Evolutionary conservation across 139 green algal species (phyloP).

Genomic region (Tetradesmus lagerheimii): DNA sequence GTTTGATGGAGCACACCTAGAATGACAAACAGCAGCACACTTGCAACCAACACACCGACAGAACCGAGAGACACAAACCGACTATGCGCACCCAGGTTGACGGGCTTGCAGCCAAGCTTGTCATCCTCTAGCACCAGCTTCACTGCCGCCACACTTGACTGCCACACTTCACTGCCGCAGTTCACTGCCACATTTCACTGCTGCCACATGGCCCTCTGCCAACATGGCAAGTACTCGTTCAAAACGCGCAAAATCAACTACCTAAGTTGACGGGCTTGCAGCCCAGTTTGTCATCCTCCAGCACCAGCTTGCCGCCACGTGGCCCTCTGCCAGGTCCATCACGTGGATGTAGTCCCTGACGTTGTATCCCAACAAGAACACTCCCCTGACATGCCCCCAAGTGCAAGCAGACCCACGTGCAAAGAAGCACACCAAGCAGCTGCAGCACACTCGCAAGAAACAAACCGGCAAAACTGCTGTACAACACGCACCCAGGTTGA

Average conservation of each 20-base stretch:
- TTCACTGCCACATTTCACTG: too few species aligned
- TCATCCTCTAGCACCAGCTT: conserved; percentile 74
- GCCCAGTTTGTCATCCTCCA: conserved; percentile 69
- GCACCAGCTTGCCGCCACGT: conserved; percentile 88
- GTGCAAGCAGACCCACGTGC: too few species aligned
- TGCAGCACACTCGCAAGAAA: background rate
- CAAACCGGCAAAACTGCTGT: too few species aligned
- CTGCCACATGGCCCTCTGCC: conserved; percentile 88
- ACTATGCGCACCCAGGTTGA: conserved; percentile 92
- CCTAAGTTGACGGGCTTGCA: conserved; percentile 95
- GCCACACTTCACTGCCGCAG: too few species aligned
- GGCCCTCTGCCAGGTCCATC: conserved; percentile 71
- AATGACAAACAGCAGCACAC: conserved; percentile 57
- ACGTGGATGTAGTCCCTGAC: too few species aligned
- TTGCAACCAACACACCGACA: background rate
- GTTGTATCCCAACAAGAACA: too few species aligned
- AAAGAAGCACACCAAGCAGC: too few species aligned
- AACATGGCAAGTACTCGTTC: too few species aligned
- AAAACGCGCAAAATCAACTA: too few species aligned
- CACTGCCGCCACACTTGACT: too few species aligned
- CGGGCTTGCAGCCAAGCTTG: conserved; percentile 77
- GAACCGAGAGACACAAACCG: background rate
- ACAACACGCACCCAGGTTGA: conserved; percentile 92
- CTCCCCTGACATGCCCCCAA: too few species aligned
- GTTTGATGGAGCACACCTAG: too few species aligned